Base-by-base conservation (phyloP, 352 stramenopile species). In the Phytophthora niederhauseri region DNA sequence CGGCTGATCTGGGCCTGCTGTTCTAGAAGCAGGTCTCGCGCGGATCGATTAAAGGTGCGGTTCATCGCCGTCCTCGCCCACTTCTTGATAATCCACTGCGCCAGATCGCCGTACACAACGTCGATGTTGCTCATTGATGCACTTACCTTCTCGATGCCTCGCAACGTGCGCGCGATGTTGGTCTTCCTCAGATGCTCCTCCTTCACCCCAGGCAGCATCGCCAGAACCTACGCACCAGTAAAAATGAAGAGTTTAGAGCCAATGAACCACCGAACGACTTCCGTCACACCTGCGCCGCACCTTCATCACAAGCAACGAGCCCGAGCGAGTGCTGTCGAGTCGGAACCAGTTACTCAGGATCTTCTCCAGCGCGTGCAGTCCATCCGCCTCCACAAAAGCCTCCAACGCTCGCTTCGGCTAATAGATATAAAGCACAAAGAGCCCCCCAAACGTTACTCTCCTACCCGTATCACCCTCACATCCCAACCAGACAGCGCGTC, bases 381-480 rank as follows among this genome's bases (percentile, higher is more conserved):
- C 84, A 22, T 84, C 84, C 2, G 84, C 78, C 57, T 89, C 81
- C 9, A 91, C 82, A 78, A 92, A 92, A 1, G 50, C 74, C 45
- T 84, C 70, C 19, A 92, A 66, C 38, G 84, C 82, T 20, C 69
- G 72, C 56, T 91, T 89, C 12, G 81, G 74, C 76, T 84, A 31
- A 1, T 43, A 34, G 26, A 22, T 41, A 43, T n/a, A 2, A 46
- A 11, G 24, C 24, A 54, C 34, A 41, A 17, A 31, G 24, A 26
- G 7, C 28, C 28, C 28, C 7, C 28, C 6, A 6, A 31, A 31
- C 2, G 28, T 31, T 8, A 31, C 28, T 31, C 28, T 31, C 6
- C 6, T 0, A 9, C 7, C 28, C 7, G 38, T 17, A 15, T 8
- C 4, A 9, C 7, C 26, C 7, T 28, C 24, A 15, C 17, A 24